Evolutionary conservation across 2,329 filamentous ascomycete genomes (phyloP), one percentile per base, ranked within the genome.

Genomic region (Trematosphaeria pertusa): DNA sequence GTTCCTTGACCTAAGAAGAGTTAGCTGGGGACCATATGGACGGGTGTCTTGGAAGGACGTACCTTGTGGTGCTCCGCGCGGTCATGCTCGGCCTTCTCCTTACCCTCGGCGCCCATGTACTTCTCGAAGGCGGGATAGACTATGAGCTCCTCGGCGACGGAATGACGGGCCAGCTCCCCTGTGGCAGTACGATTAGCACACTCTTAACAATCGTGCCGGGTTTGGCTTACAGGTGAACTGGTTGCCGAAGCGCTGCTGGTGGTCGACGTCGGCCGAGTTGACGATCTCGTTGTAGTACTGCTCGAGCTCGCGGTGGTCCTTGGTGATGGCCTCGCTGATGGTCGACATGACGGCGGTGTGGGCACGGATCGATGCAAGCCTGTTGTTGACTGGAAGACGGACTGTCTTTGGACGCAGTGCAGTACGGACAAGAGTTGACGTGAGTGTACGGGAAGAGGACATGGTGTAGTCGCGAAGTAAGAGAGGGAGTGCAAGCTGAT

Each of bases 151-250:
- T 82, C 78, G 7, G 74, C 77, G 39, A 81, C 71, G 0, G 76
- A 72, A 58, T 82, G 78, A 8, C 79, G 75, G 19, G 78, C 75
- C 0, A 82, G 67, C 48, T 80, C 77, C 79, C 79, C n/a, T n/a
- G n/a, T n/a, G n/a, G n/a, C n/a, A n/a, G n/a, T n/a, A n/a, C n/a
- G n/a, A n/a, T n/a, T n/a, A n/a, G n/a, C n/a, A n/a, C n/a, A n/a
- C n/a, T n/a, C n/a, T n/a, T n/a, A n/a, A n/a, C n/a, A n/a, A n/a
- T n/a, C n/a, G n/a, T n/a, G n/a, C n/a, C n/a, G n/a, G n/a, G n/a
- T n/a, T n/a, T n/a, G n/a, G n/a, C n/a, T n/a, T n/a, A n/a, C n/a
- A 81, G 11, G 73, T 75, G 50, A 82, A 78, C 47, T 79, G 73
- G 43, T 82, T 81, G 45, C 78, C 74, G 48, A 70, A 80, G 10